Evolutionary conservation across 2,329 filamentous ascomycete genomes (phyloP).

Genomic region (Graphiopsis chlorocephala): DNA sequence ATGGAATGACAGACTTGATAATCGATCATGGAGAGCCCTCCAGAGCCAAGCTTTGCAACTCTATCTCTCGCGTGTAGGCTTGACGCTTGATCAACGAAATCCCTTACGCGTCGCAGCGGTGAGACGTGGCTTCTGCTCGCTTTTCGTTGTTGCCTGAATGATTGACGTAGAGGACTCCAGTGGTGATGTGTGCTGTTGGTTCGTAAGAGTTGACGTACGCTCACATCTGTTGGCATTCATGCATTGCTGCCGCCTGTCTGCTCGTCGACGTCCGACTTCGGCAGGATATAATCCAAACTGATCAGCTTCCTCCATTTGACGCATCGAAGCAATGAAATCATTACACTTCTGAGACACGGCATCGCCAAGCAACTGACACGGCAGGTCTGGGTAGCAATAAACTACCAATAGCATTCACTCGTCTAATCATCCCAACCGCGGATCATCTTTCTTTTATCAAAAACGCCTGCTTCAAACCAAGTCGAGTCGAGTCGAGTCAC

Average conservation of each 20-base stretch:
- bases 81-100: background rate
- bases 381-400: background rate
- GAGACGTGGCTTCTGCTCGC: background rate
- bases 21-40: background rate
- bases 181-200: background rate
- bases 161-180: background rate
- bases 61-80: background rate
- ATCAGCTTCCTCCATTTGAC: no score
- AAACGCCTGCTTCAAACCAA: background rate
- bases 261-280: background rate
- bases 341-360: background rate
- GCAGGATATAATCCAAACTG: background rate
- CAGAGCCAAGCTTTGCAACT: constrained; percentile 1
- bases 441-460: background rate
- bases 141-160: background rate
- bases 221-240: background rate
- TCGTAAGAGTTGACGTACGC: background rate
- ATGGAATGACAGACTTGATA: background rate
- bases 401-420: background rate
- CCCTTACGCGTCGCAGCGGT: constrained; percentile 1
- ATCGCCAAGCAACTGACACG: background rate
- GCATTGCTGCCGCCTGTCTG: background rate
- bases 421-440: constrained; percentile 1
- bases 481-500: background rate
- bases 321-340: background rate